phyloP scores from a whole-genome alignment of 805 yeast genomes.

The Myxozyma lipomycoides region DNA sequence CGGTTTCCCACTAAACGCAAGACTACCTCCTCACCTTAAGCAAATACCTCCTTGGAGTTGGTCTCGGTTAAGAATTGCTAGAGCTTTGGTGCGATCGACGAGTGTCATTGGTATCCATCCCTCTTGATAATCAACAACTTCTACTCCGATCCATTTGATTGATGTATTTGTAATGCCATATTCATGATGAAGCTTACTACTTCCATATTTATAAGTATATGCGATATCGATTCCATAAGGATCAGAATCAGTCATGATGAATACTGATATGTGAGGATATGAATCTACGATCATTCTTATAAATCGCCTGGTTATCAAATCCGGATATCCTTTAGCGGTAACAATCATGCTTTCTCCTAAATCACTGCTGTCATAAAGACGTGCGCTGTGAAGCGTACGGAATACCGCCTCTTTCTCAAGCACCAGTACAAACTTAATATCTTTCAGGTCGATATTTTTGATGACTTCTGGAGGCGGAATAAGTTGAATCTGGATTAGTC shows the following conservation, averaged over 20 bases:
- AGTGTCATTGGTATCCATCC: constrained; percentile 35
- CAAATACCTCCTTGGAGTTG: not conserved
- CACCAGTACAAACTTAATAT: constrained; percentile 39
- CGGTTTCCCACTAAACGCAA: constrained; percentile 1
- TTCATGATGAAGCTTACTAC: constrained; percentile 17
- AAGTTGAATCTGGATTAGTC: constrained; percentile 18
- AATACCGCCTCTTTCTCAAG: constrained; percentile 47
- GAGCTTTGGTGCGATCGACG: constrained; percentile 37
- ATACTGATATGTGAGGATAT: constrained; percentile 40
- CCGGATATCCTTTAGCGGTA: constrained; percentile 70
- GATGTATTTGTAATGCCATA: not conserved
- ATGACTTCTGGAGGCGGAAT: constrained; percentile 40
- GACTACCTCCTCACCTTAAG: not conserved
- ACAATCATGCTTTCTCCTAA: constrained; percentile 37
- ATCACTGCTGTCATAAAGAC: constrained; percentile 10
- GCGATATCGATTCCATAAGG: constrained; percentile 58
- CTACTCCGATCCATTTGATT: constrained; percentile 41
- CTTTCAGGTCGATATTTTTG: constrained; percentile 27
- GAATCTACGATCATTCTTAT: constrained; percentile 34
- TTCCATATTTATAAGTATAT: constrained; percentile 37
- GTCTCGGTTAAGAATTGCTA: constrained; percentile 31
- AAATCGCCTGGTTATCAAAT: constrained; percentile 48
- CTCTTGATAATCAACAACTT: constrained; percentile 39
- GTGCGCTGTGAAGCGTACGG: constrained; percentile 5
- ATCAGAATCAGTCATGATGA: constrained; percentile 59